phyloP scores from a whole-genome alignment of 106 monocot species.

The Hemerocallis citrina region DNA sequence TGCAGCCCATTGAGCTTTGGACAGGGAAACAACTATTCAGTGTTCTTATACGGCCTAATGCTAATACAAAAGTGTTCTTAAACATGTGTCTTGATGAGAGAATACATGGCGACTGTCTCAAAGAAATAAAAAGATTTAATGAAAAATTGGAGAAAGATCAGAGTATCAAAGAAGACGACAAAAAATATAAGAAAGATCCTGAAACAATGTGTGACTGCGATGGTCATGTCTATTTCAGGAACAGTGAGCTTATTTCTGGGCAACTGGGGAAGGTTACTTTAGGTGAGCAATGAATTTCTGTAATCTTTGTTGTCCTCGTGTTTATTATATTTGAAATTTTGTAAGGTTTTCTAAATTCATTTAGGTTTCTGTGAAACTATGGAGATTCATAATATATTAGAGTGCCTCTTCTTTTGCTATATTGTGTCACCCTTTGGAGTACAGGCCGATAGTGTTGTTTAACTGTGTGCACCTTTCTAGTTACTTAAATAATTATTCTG shows the following conservation, averaged over 20 bases:
- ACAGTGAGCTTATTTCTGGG: slow-evolving; percentile 87
- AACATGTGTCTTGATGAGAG: slow-evolving; percentile 65
- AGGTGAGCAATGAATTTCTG: slow-evolving; percentile 36
- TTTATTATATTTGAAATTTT: neutral
- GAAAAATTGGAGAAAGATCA: too few relatives aligned
- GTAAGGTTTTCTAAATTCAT: too few relatives aligned
- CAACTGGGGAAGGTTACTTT: slow-evolving; percentile 92
- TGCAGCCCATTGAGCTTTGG: slow-evolving; percentile 98
- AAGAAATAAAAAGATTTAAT: too few relatives aligned
- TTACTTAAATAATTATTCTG: too few relatives aligned
- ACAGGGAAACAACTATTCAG: slow-evolving; percentile 96
- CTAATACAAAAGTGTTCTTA: slow-evolving; percentile 65
- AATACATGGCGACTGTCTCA: too few relatives aligned
- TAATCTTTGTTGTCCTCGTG: neutral
- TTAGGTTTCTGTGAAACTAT: too few relatives aligned
- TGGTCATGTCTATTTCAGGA: slow-evolving; percentile 81
- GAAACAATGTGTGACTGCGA: slow-evolving; percentile 85
- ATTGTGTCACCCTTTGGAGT: too few relatives aligned
- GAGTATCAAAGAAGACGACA: slow-evolving; percentile 51
- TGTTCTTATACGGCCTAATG: slow-evolving; percentile 90
- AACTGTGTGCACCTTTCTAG: too few relatives aligned
- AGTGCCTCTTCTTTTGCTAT: too few relatives aligned
- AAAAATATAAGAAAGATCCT: slow-evolving; percentile 31
- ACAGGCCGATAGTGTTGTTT: too few relatives aligned
- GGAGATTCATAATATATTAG: too few relatives aligned